Percentiles rank a stretch among this genome's conserved stretches.
phyloP scores from a whole-genome alignment of 2,329 filamentous ascomycete species.

The Alternaria arbusti region DNA sequence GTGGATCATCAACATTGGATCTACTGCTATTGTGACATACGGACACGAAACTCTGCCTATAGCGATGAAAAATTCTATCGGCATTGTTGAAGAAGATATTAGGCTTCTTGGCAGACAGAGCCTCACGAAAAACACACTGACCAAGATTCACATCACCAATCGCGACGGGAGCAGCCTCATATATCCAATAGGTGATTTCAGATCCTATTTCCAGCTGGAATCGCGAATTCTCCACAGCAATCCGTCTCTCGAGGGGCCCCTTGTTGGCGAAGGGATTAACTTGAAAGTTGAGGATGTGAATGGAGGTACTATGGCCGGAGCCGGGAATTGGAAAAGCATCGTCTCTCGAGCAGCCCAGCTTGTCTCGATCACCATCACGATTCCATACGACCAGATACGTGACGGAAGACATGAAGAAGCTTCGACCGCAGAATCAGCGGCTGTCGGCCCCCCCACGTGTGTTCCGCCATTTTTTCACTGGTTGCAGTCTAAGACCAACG shows the following conservation, averaged over 20 bases:
- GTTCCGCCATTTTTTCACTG: conserved; percentile 41
- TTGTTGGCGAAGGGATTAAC: conserved; percentile 1
- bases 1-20: conserved; percentile 41
- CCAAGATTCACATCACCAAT: conserved; percentile 30
- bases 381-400: conserved; percentile 5
- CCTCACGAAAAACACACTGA: conserved; percentile 3
- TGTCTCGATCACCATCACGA: conserved; percentile 30
- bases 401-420: not conserved
- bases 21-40: conserved; percentile 34
- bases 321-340: conserved; percentile 30
- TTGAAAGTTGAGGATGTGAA: conserved; percentile 10
- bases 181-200: conserved; percentile 28
- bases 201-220: conserved; percentile 42
- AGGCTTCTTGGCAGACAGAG: conserved; percentile 10
- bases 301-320: conserved; percentile 12
- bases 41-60: conserved; percentile 28
- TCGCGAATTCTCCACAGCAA: conserved; percentile 31
- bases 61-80: conserved; percentile 38
- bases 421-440: not conserved
- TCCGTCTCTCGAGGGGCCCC: not conserved
- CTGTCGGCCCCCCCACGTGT: not conserved
- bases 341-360: conserved; percentile 17
- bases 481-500: conserved; percentile 12
- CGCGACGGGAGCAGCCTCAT: conserved; percentile 27
- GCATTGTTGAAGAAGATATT: conserved; percentile 26